Percentiles rank a stretch among this genome's conserved stretches.
phyloP scores from a whole-genome alignment of 257 asterid genomes.

The Solanum infundibuliforme region DNA sequence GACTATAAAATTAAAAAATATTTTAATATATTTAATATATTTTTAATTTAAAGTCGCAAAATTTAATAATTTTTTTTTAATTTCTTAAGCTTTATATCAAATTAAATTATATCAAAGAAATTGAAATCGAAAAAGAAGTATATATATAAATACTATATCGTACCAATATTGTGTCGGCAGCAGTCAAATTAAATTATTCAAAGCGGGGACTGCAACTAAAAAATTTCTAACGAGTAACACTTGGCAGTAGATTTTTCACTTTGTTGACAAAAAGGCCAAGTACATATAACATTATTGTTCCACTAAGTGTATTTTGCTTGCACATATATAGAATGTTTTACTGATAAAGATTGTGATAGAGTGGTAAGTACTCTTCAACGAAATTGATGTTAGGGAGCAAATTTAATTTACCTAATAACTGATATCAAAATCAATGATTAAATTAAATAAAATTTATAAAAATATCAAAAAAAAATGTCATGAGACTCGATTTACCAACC shows the following conservation, averaged over 20 bases:
- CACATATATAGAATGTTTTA: not conserved
- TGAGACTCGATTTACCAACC: not conserved
- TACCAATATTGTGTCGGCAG: not conserved
- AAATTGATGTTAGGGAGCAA: no score
- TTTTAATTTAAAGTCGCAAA: no score
- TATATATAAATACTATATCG: no score
- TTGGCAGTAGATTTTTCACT: not conserved
- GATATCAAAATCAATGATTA: not conserved
- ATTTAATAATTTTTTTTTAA: no score
- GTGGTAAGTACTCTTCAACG: no score
- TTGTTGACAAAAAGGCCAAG: not conserved
- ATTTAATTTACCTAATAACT: not conserved
- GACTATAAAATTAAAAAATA: no score
- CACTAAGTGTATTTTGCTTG: not conserved
- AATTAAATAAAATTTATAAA: not conserved
- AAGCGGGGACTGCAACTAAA: not conserved
- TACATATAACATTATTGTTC: not conserved
- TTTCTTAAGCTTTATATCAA: no score
- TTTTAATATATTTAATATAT: no score
- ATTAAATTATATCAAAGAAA: no score
- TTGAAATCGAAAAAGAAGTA: no score
- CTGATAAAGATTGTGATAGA: fast-evolving
- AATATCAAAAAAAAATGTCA: no score
- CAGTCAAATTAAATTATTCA: not conserved
- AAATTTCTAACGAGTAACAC: not conserved